Evolutionary conservation across 2,329 filamentous ascomycete genomes (phyloP).

Genomic region (Mycocentrospora acerina): DNA sequence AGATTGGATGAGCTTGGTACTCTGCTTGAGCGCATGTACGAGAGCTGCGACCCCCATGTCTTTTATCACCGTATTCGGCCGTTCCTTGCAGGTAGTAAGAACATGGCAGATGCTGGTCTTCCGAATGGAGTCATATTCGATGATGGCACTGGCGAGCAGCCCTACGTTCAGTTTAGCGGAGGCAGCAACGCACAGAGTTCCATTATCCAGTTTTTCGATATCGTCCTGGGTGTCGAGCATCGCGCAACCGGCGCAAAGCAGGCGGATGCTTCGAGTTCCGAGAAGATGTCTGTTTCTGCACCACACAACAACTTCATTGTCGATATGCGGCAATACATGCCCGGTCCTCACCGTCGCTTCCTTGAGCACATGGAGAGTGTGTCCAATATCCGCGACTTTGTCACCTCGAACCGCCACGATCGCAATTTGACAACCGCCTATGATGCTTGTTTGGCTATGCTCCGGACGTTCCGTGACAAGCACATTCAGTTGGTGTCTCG

Average conservation of each 20-base stretch:
- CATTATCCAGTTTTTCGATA: conserved; percentile 95
- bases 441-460: conserved; percentile 82
- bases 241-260: conserved; percentile 78
- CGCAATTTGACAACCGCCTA: conserved; percentile 75
- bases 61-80: conserved; percentile 98
- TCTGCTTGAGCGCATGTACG: conserved; percentile 86
- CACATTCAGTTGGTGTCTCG: conserved; percentile 95
- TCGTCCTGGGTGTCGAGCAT: conserved; percentile 86
- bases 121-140: conserved; percentile 88
- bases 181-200: conserved; percentile 98
- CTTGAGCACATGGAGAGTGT: conserved; percentile 75
- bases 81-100: conserved; percentile 93
- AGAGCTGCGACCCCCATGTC: conserved; percentile 88
- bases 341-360: conserved; percentile 86
- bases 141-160: conserved; percentile 66
- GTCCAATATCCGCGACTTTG: conserved; percentile 85
- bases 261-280: conserved; percentile 34
- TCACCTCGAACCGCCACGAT: conserved; percentile 64
- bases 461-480: conserved; percentile 80
- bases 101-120: conserved; percentile 92
- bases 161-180: conserved; percentile 83
- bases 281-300: conserved; percentile 46
- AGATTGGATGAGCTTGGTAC: conserved; percentile 79
- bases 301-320: conserved; percentile 85
- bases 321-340: conserved; percentile 98